Evolutionary conservation across 2,329 filamentous ascomycete genomes (phyloP).

Genomic region (Claviceps purpurea): DNA sequence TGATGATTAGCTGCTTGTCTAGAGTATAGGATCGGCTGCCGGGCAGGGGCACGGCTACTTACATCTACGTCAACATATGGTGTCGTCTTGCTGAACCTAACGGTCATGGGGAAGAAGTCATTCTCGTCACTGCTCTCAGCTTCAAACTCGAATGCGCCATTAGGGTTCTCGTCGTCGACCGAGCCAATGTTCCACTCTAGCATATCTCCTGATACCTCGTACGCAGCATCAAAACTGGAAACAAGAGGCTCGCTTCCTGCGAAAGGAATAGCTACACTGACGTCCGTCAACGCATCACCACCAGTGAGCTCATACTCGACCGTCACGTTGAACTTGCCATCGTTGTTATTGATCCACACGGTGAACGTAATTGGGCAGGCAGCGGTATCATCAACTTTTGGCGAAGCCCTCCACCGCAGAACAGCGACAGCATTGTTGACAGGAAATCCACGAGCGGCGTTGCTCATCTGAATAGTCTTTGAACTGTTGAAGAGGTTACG

Average conservation of each 20-base stretch:
- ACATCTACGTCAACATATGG: slow-evolving; percentile 93
- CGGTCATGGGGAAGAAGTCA: slow-evolving; percentile 96
- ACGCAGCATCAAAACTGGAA: slow-evolving; percentile 85
- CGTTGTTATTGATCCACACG: slow-evolving; percentile 90
- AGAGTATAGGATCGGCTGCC: too few species aligned
- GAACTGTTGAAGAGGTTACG: slow-evolving; percentile 71
- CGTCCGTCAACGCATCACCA: slow-evolving; percentile 64
- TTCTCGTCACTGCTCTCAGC: slow-evolving; percentile 75
- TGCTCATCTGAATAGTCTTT: slow-evolving; percentile 81
- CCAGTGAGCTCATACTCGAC: slow-evolving; percentile 92
- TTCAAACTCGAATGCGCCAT: slow-evolving; percentile 90
- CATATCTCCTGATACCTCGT: slow-evolving; percentile 84
- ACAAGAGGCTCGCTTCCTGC: slow-evolving; percentile 72
- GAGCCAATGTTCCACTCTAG: slow-evolving; percentile 88
- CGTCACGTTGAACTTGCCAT: slow-evolving; percentile 75
- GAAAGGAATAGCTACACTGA: slow-evolving; percentile 80
- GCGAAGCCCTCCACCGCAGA: slow-evolving; percentile 78
- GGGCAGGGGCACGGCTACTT: slow-evolving; percentile 30
- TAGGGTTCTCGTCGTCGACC: slow-evolving; percentile 69
- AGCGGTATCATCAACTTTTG: slow-evolving; percentile 65
- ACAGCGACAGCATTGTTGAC: slow-evolving; percentile 89
- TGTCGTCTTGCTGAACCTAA: slow-evolving; percentile 72
- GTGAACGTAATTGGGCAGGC: slow-evolving; percentile 90
- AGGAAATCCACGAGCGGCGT: slow-evolving; percentile 77
- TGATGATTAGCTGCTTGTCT: slow-evolving; percentile 13